A percentile compares a stretch with the other conserved stretches of the same genome.
Conservation (phyloP, 345 rosid species). For the Lepidium didymum region DNA sequence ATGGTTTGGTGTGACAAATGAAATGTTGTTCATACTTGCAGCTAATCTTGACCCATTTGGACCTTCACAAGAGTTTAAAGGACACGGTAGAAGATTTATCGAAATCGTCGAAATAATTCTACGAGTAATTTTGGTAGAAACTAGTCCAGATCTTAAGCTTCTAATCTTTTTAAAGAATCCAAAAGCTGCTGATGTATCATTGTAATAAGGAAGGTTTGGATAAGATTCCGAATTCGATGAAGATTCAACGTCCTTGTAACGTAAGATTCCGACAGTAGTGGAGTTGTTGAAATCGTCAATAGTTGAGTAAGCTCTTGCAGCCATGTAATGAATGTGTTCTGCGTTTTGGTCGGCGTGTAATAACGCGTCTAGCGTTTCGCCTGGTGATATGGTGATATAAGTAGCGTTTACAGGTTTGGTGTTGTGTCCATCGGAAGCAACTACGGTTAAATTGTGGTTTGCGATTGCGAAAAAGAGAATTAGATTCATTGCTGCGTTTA, state of each 20-base stretch:
- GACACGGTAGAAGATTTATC: conserved; percentile 11
- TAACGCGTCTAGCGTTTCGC: conserved; percentile 49
- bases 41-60: conserved; percentile 21
- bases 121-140: conserved; percentile 1
- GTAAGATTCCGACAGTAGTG: conserved; percentile 35
- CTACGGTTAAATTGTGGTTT: conserved; percentile 35
- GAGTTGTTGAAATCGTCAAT: conserved; percentile 24
- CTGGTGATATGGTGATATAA: conserved; percentile 46
- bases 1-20: conserved; percentile 23
- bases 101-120: conserved; percentile 32
- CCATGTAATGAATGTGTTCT: conserved; percentile 41
- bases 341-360: conserved; percentile 38
- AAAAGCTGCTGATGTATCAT: conserved; percentile 32
- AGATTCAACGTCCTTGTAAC: conserved; percentile 13
- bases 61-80: conserved; percentile 15
- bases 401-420: conserved; percentile 31
- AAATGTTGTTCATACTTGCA: conserved; percentile 22
- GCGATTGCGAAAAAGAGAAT: conserved; percentile 35
- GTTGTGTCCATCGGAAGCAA: conserved; percentile 44
- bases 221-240: conserved; percentile 6
- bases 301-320: conserved; percentile 36
- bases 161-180: not conserved
- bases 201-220: conserved; percentile 38
- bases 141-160: conserved; percentile 5
- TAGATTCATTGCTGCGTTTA: conserved; percentile 40